These are phyloP conservation scores for Phenoliferia sp. DNA, from an alignment of 1,284 basidiomycete genomes.

Conservation along the genomic window DNA sequence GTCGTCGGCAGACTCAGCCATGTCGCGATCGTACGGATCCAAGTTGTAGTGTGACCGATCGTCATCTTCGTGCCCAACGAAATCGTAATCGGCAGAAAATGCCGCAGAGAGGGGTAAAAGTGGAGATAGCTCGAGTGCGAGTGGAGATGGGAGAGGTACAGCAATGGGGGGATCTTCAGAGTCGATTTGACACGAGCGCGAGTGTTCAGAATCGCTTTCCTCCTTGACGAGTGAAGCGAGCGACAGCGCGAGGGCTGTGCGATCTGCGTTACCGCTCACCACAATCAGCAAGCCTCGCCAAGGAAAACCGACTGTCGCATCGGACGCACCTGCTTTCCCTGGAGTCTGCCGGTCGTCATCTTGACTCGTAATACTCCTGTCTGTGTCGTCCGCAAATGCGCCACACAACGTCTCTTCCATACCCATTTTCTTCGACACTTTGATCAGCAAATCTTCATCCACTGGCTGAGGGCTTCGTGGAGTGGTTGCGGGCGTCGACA, in stretches of 20 bases:
- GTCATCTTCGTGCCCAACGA: conserved; percentile 26
- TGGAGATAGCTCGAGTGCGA: conserved; percentile 26
- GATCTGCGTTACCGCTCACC: neutral
- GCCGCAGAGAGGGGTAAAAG: conserved; percentile 10
- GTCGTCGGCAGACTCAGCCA: conserved; percentile 18
- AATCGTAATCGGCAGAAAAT: conserved; percentile 23
- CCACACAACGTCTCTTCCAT: conserved; percentile 31
- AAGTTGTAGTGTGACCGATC: conserved; percentile 13
- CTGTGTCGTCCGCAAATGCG: conserved; percentile 17
- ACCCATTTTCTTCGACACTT: conserved; percentile 10
- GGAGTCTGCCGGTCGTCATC: neutral
- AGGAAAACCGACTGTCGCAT: neutral
- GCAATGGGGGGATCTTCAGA: conserved; percentile 5
- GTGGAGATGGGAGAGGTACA: conserved; percentile 25
- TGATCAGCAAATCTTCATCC: neutral
- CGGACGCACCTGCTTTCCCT: neutral
- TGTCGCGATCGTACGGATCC: conserved; percentile 12
- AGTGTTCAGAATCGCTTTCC: neutral
- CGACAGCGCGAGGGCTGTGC: conserved; percentile 3
- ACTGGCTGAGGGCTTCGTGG: conserved; percentile 17
- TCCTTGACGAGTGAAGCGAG: conserved; percentile 11
- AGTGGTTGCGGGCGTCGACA: conserved; percentile 30
- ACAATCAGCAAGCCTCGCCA: neutral
- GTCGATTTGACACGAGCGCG: neutral
- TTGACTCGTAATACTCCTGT: neutral